phyloP scores from a whole-genome alignment of 106 monocot genomes.

The Platanthera zijinensis region DNA sequence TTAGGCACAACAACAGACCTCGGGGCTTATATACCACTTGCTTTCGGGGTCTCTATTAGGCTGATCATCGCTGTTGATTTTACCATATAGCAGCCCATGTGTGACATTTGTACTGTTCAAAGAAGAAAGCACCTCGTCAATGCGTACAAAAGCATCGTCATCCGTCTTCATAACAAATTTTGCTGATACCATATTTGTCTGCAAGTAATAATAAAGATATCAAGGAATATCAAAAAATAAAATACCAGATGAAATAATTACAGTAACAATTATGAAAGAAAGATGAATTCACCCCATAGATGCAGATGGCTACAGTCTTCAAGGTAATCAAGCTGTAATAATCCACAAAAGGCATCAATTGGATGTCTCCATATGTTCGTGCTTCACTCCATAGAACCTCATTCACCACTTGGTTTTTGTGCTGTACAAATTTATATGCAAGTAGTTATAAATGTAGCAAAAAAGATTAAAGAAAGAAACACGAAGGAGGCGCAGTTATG shows the following conservation, averaged over 20 bases:
- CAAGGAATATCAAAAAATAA: neutral
- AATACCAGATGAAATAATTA: constrained; percentile 4
- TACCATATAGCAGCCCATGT: constrained; percentile 50
- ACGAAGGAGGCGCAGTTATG: no score
- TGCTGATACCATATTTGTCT: constrained; percentile 56
- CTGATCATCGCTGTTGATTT: constrained; percentile 40
- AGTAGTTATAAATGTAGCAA: no score
- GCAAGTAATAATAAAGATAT: constrained; percentile 4
- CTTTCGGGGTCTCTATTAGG: constrained; percentile 53
- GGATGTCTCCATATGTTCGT: constrained; percentile 77
- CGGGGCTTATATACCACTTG: constrained; percentile 65
- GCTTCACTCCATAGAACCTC: constrained; percentile 94
- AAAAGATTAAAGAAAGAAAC: no score
- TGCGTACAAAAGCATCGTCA: constrained; percentile 53
- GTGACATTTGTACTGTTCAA: constrained; percentile 28
- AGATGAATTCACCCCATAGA: constrained; percentile 49
- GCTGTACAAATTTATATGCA: constrained; percentile 27
- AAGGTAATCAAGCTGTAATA: constrained; percentile 84
- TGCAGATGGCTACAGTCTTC: constrained; percentile 90
- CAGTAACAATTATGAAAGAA: neutral
- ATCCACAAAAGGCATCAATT: constrained; percentile 94
- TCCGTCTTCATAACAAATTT: constrained; percentile 52
- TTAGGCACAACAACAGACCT: constrained; percentile 26
- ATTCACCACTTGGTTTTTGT: constrained; percentile 91
- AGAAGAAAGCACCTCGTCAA: constrained; percentile 43